These are phyloP conservation scores for Globisporangium abappressorium DNA, from an alignment of 352 stramenopile species.

Conservation along the genomic window DNA sequence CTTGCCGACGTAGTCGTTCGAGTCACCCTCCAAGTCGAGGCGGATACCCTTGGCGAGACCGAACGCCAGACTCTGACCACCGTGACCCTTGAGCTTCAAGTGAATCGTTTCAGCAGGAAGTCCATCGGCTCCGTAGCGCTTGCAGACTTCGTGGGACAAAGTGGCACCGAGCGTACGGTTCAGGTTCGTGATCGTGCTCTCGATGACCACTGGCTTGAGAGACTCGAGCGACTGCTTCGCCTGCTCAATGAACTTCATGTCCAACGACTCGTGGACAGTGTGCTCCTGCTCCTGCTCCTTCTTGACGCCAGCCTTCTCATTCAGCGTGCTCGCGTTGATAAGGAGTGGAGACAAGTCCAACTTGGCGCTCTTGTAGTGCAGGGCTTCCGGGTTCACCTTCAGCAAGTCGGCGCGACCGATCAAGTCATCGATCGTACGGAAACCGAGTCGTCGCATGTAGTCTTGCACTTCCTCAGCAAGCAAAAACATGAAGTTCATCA, in stretches of 20 bases:
- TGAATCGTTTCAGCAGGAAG: slow-evolving; percentile 93
- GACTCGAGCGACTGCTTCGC: slow-evolving; percentile 84
- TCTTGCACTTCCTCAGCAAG: slow-evolving; percentile 93
- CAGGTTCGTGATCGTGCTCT: slow-evolving; percentile 87
- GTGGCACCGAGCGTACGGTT: slow-evolving; percentile 94
- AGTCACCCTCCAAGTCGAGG: slow-evolving; percentile 91
- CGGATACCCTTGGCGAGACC: slow-evolving; percentile 92
- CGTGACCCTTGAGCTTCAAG: slow-evolving; percentile 92
- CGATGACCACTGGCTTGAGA: slow-evolving; percentile 59
- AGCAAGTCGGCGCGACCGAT: slow-evolving; percentile 93
- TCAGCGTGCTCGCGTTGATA: slow-evolving; percentile 91
- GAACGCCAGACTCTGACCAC: slow-evolving; percentile 93
- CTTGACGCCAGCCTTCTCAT: slow-evolving; percentile 84
- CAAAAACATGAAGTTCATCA: slow-evolving; percentile 97
- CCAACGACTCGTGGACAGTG: slow-evolving; percentile 83
- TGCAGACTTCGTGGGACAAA: slow-evolving; percentile 93
- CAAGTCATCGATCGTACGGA: slow-evolving; percentile 92
- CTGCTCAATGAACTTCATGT: slow-evolving; percentile 90
- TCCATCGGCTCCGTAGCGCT: slow-evolving; percentile 86
- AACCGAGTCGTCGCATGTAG: slow-evolving; percentile 83
- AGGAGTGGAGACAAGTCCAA: slow-evolving; percentile 93
- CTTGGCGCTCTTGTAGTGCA: slow-evolving; percentile 73
- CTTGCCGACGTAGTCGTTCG: slow-evolving; percentile 97
- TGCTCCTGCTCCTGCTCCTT: slow-evolving; percentile 89
- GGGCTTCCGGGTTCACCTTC: slow-evolving; percentile 80